Conservation (phyloP, 1,284 basidiomycete genomes). For the Boletellus deceptivus region DNA sequence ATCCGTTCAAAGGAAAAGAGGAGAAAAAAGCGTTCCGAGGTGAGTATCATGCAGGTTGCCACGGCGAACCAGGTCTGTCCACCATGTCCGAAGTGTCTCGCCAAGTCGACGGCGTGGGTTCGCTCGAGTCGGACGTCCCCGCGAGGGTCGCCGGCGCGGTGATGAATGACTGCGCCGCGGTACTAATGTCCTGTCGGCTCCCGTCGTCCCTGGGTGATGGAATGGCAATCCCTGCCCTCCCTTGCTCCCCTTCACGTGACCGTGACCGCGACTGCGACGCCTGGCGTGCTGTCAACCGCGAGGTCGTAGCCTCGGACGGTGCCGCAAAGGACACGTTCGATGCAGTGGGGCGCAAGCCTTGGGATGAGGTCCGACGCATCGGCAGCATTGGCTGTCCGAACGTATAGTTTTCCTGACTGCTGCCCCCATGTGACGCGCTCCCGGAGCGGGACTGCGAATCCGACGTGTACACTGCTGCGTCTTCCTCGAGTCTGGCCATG, state of each 20-base stretch:
- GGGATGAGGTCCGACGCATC: constrained; percentile 21
- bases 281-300: constrained; percentile 19
- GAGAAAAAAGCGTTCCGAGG: too few species aligned
- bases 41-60: constrained; percentile 23
- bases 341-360: constrained; percentile 12
- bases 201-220: constrained; percentile 20
- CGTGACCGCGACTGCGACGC: constrained; percentile 6
- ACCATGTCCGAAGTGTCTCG: constrained; percentile 41
- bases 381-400: constrained; percentile 56
- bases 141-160: constrained; percentile 59
- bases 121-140: constrained; percentile 42
- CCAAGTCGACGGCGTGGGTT: constrained; percentile 35
- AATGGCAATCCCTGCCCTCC: constrained; percentile 18
- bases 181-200: constrained; percentile 61
- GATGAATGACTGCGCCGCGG: constrained; percentile 63
- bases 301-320: constrained; percentile 28
- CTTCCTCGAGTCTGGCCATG: constrained; percentile 59
- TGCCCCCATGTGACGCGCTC: constrained; percentile 44
- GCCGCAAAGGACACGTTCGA: constrained; percentile 25
- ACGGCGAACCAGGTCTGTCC: constrained; percentile 31
- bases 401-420: constrained; percentile 64
- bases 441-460: constrained; percentile 50
- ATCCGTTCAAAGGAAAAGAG: too few species aligned
- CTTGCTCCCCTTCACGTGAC: constrained; percentile 7
- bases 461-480: constrained; percentile 40